A percentile compares a stretch with the other conserved stretches of the same genome.
Evolutionary conservation across 441 rosid genomes (phyloP).

Genomic region (Populus hybrid): DNA sequence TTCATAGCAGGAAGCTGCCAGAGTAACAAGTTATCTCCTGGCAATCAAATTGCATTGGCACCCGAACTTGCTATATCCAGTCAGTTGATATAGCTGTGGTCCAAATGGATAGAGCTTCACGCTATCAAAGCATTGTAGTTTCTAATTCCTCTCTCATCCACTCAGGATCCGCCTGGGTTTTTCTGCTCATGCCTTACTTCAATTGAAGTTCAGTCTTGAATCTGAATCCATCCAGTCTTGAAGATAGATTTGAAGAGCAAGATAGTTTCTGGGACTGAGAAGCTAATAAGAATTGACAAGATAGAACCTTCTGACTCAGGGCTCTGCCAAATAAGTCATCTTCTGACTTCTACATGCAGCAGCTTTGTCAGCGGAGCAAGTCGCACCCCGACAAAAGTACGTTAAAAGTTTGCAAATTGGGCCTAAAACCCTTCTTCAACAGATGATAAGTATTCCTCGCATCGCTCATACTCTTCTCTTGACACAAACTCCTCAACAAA

Average conservation of each 20-base stretch:
- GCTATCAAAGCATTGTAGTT: no score
- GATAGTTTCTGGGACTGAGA: background rate
- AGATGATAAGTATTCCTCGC: slow-evolving; percentile 81
- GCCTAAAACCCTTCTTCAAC: slow-evolving; percentile 58
- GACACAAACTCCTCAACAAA: slow-evolving; percentile 72
- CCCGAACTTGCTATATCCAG: slow-evolving; percentile 6
- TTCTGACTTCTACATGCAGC: background rate
- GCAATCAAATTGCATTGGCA: slow-evolving; percentile 2
- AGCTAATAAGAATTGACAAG: background rate
- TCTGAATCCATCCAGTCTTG: background rate
- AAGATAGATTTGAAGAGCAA: background rate
- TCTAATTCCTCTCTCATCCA: no score
- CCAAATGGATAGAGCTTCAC: background rate
- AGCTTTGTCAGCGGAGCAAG: background rate
- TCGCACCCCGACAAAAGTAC: slow-evolving; percentile 78
- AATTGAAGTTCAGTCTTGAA: background rate
- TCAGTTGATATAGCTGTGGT: slow-evolving; percentile 10
- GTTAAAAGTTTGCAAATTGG: slow-evolving; percentile 74
- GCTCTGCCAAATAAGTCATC: background rate
- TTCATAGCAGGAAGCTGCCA: slow-evolving; percentile 11
- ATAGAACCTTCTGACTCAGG: background rate
- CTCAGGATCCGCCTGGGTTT: background rate
- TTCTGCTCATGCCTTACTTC: background rate
- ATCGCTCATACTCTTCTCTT: slow-evolving; percentile 83
- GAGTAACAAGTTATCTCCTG: slow-evolving; percentile 12